Base-by-base conservation (phyloP, 2,329 filamentous ascomycete genomes). In the Diaporthe sp. region DNA sequence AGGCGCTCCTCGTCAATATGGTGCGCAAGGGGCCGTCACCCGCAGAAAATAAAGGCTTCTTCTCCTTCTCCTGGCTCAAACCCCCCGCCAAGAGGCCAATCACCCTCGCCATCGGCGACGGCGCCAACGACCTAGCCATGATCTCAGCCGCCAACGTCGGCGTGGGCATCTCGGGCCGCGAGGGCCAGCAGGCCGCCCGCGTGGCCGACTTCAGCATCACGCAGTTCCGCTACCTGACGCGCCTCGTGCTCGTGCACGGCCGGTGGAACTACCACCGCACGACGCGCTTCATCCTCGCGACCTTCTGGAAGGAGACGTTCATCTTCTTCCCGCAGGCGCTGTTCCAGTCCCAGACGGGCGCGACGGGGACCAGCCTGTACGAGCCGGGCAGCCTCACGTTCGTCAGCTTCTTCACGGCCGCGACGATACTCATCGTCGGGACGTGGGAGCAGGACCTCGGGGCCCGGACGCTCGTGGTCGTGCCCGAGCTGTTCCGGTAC, bases 371-470 rank as follows among this genome's bases (percentile, higher is more conserved):
- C 0, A 96, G 94, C 73, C 87, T 98, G 31, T 98, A 98, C 86
- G 95, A 98, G 83, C 91, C 91, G 2, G 96, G 94, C 85, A 95
- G 93, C 78, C 85, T 98, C 81, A 97, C 94, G 62, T 95, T 98
- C 82, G 96, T 98, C 86, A 98, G 98, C 82, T 89, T 98, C 19
- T 98, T 98, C 84, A 98, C 96, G 0, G 96, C 94, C 75, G 87
- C 98, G 2, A 92, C 93, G 57, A 94, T 97, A 31, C 97, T 98
- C 77, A 94, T 97, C 80, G 90, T 97, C 78, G 96, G 95, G 17
- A 93, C 98, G 28, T 98, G 97, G 85, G 96, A 98, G 81, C 95
- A 98, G 82, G 96, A 98, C 81, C 88, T 98, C 2, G 87, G 89
- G 4, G 93, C 95, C 0, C 91, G 95, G 39, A 98, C 96, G 0